phyloP scores from a whole-genome alignment of 2,329 filamentous ascomycete species.

The Cladosporium sp. region DNA sequence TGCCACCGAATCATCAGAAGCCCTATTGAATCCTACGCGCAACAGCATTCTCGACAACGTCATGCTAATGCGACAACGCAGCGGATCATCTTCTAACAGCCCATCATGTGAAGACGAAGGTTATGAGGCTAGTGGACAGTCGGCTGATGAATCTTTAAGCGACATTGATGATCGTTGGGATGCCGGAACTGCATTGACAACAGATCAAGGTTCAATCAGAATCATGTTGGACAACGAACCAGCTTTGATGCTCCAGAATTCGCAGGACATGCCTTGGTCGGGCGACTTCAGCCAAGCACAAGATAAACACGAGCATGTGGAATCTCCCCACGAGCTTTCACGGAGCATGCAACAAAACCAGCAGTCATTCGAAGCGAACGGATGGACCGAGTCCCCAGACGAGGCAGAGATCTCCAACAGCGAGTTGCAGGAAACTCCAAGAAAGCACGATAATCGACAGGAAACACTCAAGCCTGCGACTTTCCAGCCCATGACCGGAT shows the following conservation, averaged over 20 bases:
- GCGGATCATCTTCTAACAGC: constrained; percentile 26
- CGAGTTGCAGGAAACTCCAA: constrained; percentile 26
- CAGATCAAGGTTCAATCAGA: constrained; percentile 30
- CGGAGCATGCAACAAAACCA: constrained; percentile 22
- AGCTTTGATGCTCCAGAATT: background rate
- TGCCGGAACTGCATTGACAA: background rate
- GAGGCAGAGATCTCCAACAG: constrained; percentile 16
- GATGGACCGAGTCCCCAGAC: constrained; percentile 22
- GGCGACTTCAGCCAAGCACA: background rate
- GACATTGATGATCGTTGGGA: constrained; percentile 6
- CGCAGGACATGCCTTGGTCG: background rate
- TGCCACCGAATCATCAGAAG: background rate
- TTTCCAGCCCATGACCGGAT: constrained; percentile 11
- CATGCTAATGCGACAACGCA: constrained; percentile 30
- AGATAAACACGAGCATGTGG: constrained; percentile 11
- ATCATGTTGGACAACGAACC: constrained; percentile 33
- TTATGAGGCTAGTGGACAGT: constrained; percentile 25
- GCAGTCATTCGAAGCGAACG: constrained; percentile 20
- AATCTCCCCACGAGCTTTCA: constrained; percentile 14
- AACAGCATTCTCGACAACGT: constrained; percentile 28
- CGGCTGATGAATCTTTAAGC: constrained; percentile 16
- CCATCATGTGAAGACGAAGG: constrained; percentile 28
- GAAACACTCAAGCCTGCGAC: constrained; percentile 22
- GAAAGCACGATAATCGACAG: constrained; percentile 19
- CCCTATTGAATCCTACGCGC: background rate